Evolutionary conservation across 169 alveolate species (phyloP).

Genomic region (Plasmodium blacklocki): DNA sequence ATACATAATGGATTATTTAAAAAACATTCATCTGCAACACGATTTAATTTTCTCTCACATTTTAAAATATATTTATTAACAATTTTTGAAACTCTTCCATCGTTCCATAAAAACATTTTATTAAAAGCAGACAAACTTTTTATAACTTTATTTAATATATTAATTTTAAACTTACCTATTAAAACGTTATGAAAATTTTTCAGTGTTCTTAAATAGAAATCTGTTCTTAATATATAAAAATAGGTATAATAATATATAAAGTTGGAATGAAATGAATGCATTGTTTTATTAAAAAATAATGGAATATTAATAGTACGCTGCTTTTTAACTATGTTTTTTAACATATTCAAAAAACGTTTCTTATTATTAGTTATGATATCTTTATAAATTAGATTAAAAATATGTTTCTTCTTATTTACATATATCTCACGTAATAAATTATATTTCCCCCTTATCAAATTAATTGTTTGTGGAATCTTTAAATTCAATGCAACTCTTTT

Average conservation of each 20-base stretch:
- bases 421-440: conserved; percentile 17
- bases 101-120: conserved; percentile 62
- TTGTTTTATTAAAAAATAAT: conserved; percentile 20
- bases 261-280: conserved; percentile 23
- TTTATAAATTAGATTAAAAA: conserved; percentile 24
- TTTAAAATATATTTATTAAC: conserved; percentile 18
- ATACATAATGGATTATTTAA: not conserved
- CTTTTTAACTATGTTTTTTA: conserved; percentile 37
- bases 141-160: conserved; percentile 10
- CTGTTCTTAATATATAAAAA: conserved; percentile 12
- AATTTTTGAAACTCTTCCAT: conserved; percentile 6
- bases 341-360: conserved; percentile 3
- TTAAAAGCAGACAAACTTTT: conserved; percentile 15
- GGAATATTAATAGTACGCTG: conserved; percentile 29
- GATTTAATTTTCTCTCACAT: conserved; percentile 17
- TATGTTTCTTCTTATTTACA: conserved; percentile 42
- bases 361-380: conserved; percentile 45
- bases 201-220: not conserved
- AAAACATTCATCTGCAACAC: conserved; percentile 10
- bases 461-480: conserved; percentile 18
- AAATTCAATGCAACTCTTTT: conserved; percentile 5
- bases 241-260: conserved; percentile 38
- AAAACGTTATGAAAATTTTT: conserved; percentile 31
- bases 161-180: conserved; percentile 9
- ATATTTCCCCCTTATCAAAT: not conserved